Evolutionary conservation across 352 stramenopile species (phyloP), one percentile per base, ranked within the genome.

Genomic region (Phytophthora ohioensis): DNA sequence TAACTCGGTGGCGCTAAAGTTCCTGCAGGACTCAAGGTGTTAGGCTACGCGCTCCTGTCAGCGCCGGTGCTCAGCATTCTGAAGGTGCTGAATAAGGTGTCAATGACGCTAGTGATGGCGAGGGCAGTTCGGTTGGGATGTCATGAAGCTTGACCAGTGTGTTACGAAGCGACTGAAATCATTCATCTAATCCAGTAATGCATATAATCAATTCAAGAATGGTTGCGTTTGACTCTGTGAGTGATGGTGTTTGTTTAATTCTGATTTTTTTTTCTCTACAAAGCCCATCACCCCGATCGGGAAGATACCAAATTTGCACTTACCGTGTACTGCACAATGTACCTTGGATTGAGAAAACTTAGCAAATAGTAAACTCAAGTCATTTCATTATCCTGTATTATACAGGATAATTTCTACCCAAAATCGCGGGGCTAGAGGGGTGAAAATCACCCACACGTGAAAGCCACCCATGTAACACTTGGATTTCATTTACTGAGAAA

Each of bases 351-450:
- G 39, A 5, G 30, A 63, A 63, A 63, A 63, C 32, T 54, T 17
- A 42, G 56, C 56, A 63, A 63, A 21, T 21, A 21, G 30, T 63
- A 46, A 53, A 34, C 5, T 47, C 42, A 63, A 55, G 41, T 53
- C 15, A 63, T 63, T 55, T 38, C 38, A 3, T 36, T 63, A 63
- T 47, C 42, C 34, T 63, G 56, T 63, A 38, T 2, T 36, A 38
- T 55, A 63, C 56, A 55, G 56, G 56, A 32, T 63, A 60, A 60
- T 30, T 48, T 60, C 1, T 11, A 27, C 53, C 11, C 21, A 30
- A 60, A 60, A 47, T 49, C 21, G 38, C 53, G 53, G 53, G 53
- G 36, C 52, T 59, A 48, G 36, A 59, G 52, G 21, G 38, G 39
- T 60, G 38, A 54, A 52, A 21, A 21, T 1, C 17, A 21, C 1